phyloP scores from a whole-genome alignment of 1,139 yeast species.

The Suhomyces anneliseae region DNA sequence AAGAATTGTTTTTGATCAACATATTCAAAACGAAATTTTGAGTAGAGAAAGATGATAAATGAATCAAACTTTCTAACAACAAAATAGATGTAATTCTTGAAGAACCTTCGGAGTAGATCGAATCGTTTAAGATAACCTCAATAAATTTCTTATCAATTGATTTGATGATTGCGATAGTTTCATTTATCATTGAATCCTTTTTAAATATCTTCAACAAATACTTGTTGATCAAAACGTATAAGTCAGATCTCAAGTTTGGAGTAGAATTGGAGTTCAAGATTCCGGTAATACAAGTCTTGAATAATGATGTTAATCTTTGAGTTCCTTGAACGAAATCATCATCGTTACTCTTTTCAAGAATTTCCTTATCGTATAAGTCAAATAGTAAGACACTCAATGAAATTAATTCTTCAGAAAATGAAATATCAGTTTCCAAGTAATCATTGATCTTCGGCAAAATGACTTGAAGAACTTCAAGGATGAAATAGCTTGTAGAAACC shows the following conservation, averaged over 20 bases:
- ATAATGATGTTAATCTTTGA: slow-evolving; percentile 64
- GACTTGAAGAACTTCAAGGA: slow-evolving; percentile 73
- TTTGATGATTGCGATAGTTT: slow-evolving; percentile 52
- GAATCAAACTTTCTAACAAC: slow-evolving; percentile 67
- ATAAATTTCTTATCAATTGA: slow-evolving; percentile 63
- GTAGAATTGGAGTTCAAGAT: slow-evolving; percentile 69
- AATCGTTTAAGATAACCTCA: slow-evolving; percentile 71
- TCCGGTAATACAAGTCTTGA: slow-evolving; percentile 73
- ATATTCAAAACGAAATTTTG: slow-evolving; percentile 60
- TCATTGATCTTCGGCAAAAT: slow-evolving; percentile 75
- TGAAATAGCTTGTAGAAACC: slow-evolving; percentile 43
- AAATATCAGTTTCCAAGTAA: slow-evolving; percentile 64
- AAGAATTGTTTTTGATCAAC: slow-evolving; percentile 63
- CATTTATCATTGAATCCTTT: slow-evolving; percentile 42
- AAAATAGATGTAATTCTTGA: slow-evolving; percentile 76
- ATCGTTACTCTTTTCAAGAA: slow-evolving; percentile 20
- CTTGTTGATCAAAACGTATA: slow-evolving; percentile 71
- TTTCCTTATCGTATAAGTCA: slow-evolving; percentile 57
- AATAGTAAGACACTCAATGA: slow-evolving; percentile 72
- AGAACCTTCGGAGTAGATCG: slow-evolving; percentile 76
- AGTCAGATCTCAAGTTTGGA: slow-evolving; percentile 68
- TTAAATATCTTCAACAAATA: slow-evolving; percentile 55
- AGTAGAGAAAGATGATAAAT: slow-evolving; percentile 50
- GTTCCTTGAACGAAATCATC: slow-evolving; percentile 26
- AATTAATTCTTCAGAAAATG: slow-evolving; percentile 74